A percentile compares a stretch with the other conserved stretches of the same genome.
phyloP scores from a whole-genome alignment of 148 eudicot genomes.

The Hydrangea macrophylla region DNA sequence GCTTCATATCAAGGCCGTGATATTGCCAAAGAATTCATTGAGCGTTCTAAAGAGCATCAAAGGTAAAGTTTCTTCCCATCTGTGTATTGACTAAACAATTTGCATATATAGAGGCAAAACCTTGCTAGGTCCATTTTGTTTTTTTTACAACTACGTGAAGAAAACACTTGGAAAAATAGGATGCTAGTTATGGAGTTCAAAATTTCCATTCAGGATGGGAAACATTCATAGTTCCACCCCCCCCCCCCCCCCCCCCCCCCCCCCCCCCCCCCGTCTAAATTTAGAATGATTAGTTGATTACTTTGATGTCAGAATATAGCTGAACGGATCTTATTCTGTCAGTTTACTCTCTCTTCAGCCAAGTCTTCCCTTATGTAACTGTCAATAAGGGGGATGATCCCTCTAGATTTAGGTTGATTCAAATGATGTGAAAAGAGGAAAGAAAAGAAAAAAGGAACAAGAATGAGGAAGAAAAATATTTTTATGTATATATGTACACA shows the following conservation, averaged over 20 bases:
- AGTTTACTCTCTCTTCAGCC: too few relatives aligned
- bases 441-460: too few relatives aligned
- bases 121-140: background rate
- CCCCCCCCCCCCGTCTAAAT: too few relatives aligned
- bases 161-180: background rate
- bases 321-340: background rate
- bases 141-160: background rate
- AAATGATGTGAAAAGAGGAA: background rate
- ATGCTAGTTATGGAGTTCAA: background rate
- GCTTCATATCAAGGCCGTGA: constrained; percentile 70
- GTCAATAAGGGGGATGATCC: background rate
- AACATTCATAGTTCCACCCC: background rate
- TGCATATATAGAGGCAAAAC: background rate
- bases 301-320: too few relatives aligned
- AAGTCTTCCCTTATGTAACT: background rate
- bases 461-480: too few relatives aligned
- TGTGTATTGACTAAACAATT: background rate
- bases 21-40: constrained; percentile 64
- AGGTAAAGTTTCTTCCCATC: constrained; percentile 27
- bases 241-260: too few relatives aligned
- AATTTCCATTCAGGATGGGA: background rate
- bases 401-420: background rate
- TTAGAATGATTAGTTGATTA: background rate
- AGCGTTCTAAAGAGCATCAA: constrained; percentile 64
- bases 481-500: background rate